Evolutionary conservation across 768 basidiomycete species (phyloP), one percentile per base, ranked within the genome.

Genomic region (Leccinum truebloodii): DNA sequence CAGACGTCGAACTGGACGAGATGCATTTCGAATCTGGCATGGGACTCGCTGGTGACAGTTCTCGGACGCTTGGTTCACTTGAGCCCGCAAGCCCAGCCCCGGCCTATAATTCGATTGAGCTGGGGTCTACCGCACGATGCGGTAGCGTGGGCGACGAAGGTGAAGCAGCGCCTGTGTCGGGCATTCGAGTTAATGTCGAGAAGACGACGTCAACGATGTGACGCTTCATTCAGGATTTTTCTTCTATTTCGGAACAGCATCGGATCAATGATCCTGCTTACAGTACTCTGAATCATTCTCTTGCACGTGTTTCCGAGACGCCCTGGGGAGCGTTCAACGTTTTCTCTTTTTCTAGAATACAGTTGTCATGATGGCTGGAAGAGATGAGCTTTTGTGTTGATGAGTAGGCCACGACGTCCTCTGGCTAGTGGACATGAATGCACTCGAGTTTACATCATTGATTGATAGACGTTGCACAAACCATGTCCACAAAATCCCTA

Each of bases 101-200:
- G 1, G 81, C 83, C 26, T 73, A 73, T 55, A 66, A 75, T 55
- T 67, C 72, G 34, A 69, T 86, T 53, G 86, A 87, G 60, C 78
- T 66, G 62, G 71, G 57, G 60, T 65, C 60, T 46, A 24, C 59
- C 18, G n/a, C 59, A 35, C 59, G 55, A 35, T 52, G 61, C n/a
- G 63, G 63, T 18, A 70, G 68, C 20, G 30, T 51, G 51, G 67
- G 58, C 49, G 69, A 73, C 13, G 74, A 55, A 26, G 69, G 41
- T 57, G 73, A 68, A 34, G 58, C 18, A 0, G 65, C 64, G 22
- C 61, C 59, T 26, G 48, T 68, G 55, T 61, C 69, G 46, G 83
- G 85, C 10, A 85, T 88, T 61, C 78, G 82, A 58, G 80, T 88
- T 22, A 81, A 88, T 60, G 80, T 89, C 18, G 86, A 88, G 71